Base-by-base conservation (phyloP, 140 eudicot species). In the Ambrosia hybrid region DNA sequence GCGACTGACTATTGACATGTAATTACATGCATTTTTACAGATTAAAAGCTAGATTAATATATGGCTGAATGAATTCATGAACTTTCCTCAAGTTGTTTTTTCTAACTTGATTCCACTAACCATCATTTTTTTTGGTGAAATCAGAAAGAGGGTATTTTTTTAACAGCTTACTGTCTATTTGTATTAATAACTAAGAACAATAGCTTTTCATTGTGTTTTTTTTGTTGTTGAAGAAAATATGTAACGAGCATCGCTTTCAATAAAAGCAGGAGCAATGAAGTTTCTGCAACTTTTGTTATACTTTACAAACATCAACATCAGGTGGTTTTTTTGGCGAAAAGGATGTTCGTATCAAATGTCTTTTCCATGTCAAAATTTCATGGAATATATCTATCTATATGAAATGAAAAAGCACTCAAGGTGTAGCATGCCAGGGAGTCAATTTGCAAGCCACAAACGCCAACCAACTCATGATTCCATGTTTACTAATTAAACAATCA, bases 291-390 rank as follows among this genome's bases (percentile, higher is more conserved):
- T 57, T 55, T 75, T 57, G 51, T 9, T 14, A 51, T 39, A 36
- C 53, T 12, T 67, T 57, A 56, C 39, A 46, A 57, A 46, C 62
- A 58, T 67, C 53, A 21, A 76, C 33, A 76, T 76, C 80, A 76
- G 55, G 53, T 57, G 61, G 63, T 21, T 21, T 58, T 57, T 73
- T 4, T 52, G 56, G 61, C 33, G 21, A 21, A 57, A 76, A 57
- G 45, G 39, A 34, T 1, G 51, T 49, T 33, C 33, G 63, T 45
- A 76, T 75, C 61, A 67, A 30, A 68, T 68, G 70, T 68, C 80
- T 46, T 51, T 21, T 21, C 26, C 26, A 21, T 21, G 26, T 21
- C 26, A 21, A 21, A 21, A 21, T 45, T 76, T 68, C 67, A 67
- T 57, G 80, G 75, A 76, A 68, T 76, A 68, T 39, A 30, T 67